Conservation (phyloP, 2,329 filamentous ascomycete genomes). For the Ustulina deusta region DNA sequence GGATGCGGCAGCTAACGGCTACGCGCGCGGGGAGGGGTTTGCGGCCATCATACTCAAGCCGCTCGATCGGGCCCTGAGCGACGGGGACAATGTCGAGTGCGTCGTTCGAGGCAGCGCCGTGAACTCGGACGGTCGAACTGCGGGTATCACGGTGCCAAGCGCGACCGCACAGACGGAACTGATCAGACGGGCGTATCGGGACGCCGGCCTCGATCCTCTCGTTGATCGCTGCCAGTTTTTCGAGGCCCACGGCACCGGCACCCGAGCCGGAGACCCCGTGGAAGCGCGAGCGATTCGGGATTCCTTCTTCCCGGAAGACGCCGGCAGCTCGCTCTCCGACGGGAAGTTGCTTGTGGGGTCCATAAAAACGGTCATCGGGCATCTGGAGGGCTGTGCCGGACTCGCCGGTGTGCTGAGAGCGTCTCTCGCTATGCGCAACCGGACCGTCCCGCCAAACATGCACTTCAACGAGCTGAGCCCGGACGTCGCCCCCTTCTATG, state of each 20-base stretch:
- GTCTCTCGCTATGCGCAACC: too few relatives aligned
- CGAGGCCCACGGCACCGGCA: background rate
- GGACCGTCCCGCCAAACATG: too few relatives aligned
- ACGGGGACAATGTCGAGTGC: background rate
- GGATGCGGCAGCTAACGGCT: conserved; percentile 38
- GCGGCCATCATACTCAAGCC: conserved; percentile 49
- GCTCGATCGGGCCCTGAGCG: conserved; percentile 31
- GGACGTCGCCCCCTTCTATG: too few relatives aligned
- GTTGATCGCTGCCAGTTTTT: too few relatives aligned
- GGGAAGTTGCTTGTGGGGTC: too few relatives aligned
- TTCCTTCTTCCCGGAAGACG: too few relatives aligned
- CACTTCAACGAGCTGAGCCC: too few relatives aligned
- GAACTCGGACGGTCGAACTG: background rate
- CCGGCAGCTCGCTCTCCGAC: too few relatives aligned
- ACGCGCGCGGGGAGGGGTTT: conserved; percentile 51
- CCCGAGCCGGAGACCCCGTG: background rate
- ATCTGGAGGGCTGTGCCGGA: background rate
- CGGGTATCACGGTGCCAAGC: background rate
- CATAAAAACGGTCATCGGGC: conserved; percentile 6
- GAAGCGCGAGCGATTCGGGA: background rate
- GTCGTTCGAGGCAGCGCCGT: background rate
- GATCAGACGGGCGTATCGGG: background rate
- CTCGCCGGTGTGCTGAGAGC: background rate
- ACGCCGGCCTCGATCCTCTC: background rate
- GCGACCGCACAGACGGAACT: background rate